Evolutionary conservation across 2,329 filamentous ascomycete species (phyloP), one percentile per base, ranked within the genome.

Genomic region (Ascocoryne sarcoides): DNA sequence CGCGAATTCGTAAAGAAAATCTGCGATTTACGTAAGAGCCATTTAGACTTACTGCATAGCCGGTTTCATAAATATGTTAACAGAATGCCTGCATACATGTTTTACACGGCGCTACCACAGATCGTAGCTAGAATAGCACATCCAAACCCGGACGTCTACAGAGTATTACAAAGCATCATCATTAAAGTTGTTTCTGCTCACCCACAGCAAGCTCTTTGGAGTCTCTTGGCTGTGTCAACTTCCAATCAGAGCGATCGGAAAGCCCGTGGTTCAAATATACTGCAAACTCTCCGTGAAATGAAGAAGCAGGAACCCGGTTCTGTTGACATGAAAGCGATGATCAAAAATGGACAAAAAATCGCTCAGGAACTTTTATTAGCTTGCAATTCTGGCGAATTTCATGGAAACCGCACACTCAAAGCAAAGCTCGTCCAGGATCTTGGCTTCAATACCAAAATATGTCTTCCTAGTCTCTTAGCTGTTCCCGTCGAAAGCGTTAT

Each of bases 61-160:
- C 82, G 89, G 48, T 66, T 96, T 46, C 77, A 79, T 59, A 93
- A 90, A 62, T 88, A 94, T 59, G 73, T 90, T 14, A 62, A 70
- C 16, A 72, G 78, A 4, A 68, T 89, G 44, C 84, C 84, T 2
- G 75, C 82, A 1, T 89, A 83, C 54, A 75, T 87, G 21, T 88
- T 87, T 61, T 90, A 88, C 58, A 84, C 82, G 2, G 71, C 90
- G 4, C 69, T 99, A 31, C 84, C 92, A 4, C 92, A 98, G 62
- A 83, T 98, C 46, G 84, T 98, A 42, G 92, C 90, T n/a, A 81
- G 92, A 21, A 95, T 99, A 54, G 85, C 84, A 33, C 92, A 98
- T 63, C 79, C 82, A 1, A 85, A 95, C 59, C 62, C 62, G 3
- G 75, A 79, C 1, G 87, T 95, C 2, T 93, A 86, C 62, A 76